Conservation (phyloP, 225 moss, liverwort and hornwort genomes). For the Antitrichia curtipendula region DNA sequence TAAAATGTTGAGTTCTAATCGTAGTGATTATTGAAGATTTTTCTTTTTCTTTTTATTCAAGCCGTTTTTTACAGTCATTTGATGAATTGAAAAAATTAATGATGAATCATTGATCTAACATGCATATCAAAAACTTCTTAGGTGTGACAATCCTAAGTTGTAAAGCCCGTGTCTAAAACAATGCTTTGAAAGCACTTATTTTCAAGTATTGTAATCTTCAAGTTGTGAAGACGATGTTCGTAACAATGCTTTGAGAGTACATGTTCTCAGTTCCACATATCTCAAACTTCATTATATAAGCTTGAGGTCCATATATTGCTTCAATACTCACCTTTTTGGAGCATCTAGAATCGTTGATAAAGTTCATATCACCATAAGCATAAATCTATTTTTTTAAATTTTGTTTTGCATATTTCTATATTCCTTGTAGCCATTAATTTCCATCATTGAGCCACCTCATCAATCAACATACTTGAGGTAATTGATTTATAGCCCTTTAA, state of each 20-base stretch:
- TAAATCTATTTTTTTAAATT: background rate
- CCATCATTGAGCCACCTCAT: background rate
- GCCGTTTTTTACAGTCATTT: fast-evolving
- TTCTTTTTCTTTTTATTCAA: background rate
- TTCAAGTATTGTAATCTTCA: too few species aligned
- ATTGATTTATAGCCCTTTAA: background rate
- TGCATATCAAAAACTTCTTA: too few species aligned
- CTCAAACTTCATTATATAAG: background rate
- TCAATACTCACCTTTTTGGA: background rate
- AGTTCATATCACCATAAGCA: background rate
- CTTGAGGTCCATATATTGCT: background rate
- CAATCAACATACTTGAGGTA: background rate
- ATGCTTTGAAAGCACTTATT: background rate
- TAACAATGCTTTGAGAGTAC: too few species aligned
- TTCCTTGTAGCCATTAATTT: background rate
- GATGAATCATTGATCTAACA: too few species aligned
- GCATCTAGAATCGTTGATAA: background rate
- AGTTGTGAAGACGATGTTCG: too few species aligned
- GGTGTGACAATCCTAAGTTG: background rate
- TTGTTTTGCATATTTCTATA: background rate
- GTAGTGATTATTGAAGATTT: background rate
- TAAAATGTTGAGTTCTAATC: background rate
- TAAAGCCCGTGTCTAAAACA: background rate
- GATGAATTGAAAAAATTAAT: background rate
- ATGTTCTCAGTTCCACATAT: background rate